These are phyloP conservation scores for Fusarium torulosum DNA, from an alignment of 2,329 filamentous ascomycete species.

Conservation along the genomic window DNA sequence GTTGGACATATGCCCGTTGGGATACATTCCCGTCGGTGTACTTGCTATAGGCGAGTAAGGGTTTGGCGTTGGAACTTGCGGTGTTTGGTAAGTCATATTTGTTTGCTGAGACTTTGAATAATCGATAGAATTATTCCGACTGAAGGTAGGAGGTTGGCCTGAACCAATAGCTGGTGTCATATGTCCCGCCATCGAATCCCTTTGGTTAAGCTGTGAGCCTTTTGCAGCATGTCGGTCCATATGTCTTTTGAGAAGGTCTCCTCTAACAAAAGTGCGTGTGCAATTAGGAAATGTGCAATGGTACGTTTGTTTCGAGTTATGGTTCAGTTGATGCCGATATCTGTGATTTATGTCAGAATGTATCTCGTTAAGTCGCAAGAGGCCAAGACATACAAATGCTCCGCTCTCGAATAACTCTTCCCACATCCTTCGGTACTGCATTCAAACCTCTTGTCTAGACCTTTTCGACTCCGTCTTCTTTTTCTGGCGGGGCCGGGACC, in stretches of 20 bases:
- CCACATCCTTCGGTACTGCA: slow-evolving; percentile 90
- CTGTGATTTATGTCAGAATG: slow-evolving; percentile 53
- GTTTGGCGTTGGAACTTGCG: slow-evolving; percentile 59
- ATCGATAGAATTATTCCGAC: slow-evolving; percentile 54
- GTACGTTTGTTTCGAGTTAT: slow-evolving; percentile 95
- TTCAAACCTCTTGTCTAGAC: slow-evolving; percentile 83
- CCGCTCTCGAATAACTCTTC: slow-evolving; percentile 95
- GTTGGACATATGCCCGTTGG: slow-evolving; percentile 43
- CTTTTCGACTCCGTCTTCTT: slow-evolving; percentile 79
- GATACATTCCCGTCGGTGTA: slow-evolving; percentile 55
- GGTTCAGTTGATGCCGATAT: slow-evolving; percentile 94
- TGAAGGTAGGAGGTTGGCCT: slow-evolving; percentile 63
- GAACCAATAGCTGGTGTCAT: slow-evolving; percentile 57
- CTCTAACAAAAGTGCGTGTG: slow-evolving; percentile 88
- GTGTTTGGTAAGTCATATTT: slow-evolving; percentile 61
- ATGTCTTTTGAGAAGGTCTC: slow-evolving; percentile 90
- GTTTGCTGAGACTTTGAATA: slow-evolving; percentile 56
- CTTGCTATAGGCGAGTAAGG: slow-evolving; percentile 62
- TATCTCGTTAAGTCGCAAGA: slow-evolving; percentile 22
- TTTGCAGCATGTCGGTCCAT: slow-evolving; percentile 84
- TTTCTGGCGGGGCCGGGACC: slow-evolving; percentile 72
- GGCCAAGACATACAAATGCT: slow-evolving; percentile 79
- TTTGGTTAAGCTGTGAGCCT: slow-evolving; percentile 80
- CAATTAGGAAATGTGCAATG: slow-evolving; percentile 94
- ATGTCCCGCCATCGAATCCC: slow-evolving; percentile 65